phyloP scores from a whole-genome alignment of 2,329 filamentous ascomycete species.

The Aspergillus candidus region DNA sequence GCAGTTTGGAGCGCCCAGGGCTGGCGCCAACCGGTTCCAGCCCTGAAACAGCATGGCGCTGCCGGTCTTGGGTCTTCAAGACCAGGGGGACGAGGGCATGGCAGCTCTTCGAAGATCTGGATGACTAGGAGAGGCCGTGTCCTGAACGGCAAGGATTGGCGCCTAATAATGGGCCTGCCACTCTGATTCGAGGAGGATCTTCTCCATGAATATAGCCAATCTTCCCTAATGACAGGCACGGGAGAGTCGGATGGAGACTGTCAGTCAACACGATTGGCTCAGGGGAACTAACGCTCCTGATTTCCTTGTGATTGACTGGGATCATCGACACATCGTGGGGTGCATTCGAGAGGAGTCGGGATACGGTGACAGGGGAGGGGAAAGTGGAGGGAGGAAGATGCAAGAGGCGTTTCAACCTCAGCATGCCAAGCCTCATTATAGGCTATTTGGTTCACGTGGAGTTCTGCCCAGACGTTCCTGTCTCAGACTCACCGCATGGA shows the following conservation, averaged over 20 bases:
- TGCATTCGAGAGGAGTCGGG: not conserved
- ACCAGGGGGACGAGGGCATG: not conserved
- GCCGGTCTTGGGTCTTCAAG: constrained; percentile 2
- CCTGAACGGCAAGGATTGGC: constrained; percentile 25
- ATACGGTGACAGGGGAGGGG: constrained; percentile 1
- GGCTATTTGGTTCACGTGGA: not conserved
- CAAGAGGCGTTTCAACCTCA: constrained; percentile 7
- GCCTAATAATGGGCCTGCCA: not conserved
- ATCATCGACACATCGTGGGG: not conserved
- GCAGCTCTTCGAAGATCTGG: not conserved
- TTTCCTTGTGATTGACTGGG: too few relatives aligned
- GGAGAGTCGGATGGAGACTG: too few relatives aligned
- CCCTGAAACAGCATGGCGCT: constrained; percentile 7
- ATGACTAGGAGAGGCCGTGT: constrained; percentile 15
- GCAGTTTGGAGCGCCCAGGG: not conserved
- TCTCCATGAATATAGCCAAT: not conserved
- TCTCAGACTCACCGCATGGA: not conserved
- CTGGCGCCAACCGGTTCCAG: not conserved
- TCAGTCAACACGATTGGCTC: too few relatives aligned
- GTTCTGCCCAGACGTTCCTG: not conserved
- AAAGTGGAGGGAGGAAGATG: constrained; percentile 3
- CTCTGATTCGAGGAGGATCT: constrained; percentile 14
- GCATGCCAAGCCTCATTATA: constrained; percentile 9
- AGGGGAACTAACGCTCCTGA: too few relatives aligned
- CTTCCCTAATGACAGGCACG: too few relatives aligned